phyloP scores from a whole-genome alignment of 1,284 basidiomycete genomes.

The Sanghuangporus baumii region DNA sequence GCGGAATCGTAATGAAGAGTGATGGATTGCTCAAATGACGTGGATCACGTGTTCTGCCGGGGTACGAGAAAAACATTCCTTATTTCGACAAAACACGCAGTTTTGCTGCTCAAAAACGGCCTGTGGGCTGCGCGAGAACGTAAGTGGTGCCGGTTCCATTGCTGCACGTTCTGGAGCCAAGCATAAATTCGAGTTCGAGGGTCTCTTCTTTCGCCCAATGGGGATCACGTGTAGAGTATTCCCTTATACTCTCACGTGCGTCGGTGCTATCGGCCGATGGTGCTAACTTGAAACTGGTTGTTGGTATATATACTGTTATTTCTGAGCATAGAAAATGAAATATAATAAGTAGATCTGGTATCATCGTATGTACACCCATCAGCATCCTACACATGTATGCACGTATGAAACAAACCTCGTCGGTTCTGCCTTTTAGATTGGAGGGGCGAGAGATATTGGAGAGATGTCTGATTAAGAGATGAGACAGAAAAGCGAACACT shows the following conservation, averaged over 20 bases:
- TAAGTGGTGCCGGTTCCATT: too few relatives aligned
- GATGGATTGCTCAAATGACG: neutral
- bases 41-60: neutral
- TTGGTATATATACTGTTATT: too few relatives aligned
- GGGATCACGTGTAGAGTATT: neutral
- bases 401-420: neutral
- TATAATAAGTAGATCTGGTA: neutral
- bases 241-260: neutral
- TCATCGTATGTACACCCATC: conserved; percentile 3
- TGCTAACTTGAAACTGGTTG: neutral
- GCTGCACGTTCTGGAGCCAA: too few relatives aligned
- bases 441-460: too few relatives aligned
- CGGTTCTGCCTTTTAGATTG: neutral
- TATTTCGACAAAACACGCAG: too few relatives aligned
- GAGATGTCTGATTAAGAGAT: neutral
- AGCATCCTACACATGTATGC: conserved; percentile 1
- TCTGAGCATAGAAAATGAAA: neutral
- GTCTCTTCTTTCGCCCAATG: neutral
- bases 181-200: neutral
- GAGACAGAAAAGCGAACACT: neutral
- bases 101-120: too few relatives aligned
- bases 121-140: too few relatives aligned
- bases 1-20: neutral
- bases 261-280: neutral
- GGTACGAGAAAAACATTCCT: too few relatives aligned